Conservation (phyloP, 345 rosid species). For the Diplotaxis tenuifolia region DNA sequence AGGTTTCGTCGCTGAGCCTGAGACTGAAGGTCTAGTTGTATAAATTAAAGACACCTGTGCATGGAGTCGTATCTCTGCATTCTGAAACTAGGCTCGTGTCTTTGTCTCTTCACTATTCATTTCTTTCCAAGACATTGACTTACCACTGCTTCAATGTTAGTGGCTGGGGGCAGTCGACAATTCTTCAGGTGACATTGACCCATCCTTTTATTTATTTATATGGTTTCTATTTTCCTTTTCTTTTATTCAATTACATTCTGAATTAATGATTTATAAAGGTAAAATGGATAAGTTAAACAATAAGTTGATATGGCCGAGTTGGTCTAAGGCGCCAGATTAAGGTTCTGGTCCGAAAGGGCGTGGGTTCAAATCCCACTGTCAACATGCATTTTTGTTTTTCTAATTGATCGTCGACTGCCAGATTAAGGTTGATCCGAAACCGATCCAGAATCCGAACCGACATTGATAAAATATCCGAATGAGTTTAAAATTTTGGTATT, state of each 20-base stretch:
- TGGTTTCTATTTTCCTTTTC: not conserved
- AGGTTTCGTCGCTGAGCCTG: conserved; percentile 28
- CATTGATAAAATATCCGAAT: no score
- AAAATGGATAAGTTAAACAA: not conserved
- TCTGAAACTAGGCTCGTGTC: conserved; percentile 34
- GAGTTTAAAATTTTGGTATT: no score
- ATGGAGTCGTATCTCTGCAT: conserved; percentile 5
- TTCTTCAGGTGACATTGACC: conserved; percentile 38
- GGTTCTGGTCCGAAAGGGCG: conserved; percentile 99
- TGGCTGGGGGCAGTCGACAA: conserved; percentile 34
- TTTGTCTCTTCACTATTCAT: conserved; percentile 30
- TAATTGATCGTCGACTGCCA: conserved; percentile 79
- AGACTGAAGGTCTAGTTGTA: not conserved
- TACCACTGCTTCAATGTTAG: conserved; percentile 15
- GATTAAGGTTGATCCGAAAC: conserved; percentile 79
- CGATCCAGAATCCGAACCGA: no score
- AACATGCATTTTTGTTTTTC: conserved; percentile 30
- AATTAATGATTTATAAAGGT: accelerated
- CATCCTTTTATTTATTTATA: conserved; percentile 14
- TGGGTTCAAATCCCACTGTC: conserved; percentile 98
- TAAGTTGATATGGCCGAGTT: conserved; percentile 92
- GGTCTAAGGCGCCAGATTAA: conserved; percentile 99
- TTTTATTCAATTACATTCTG: not conserved
- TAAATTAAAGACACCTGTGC: conserved; percentile 24
- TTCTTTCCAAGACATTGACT: conserved; percentile 26